Evolutionary conservation across 192 early-diverging fungal species (phyloP).

Genomic region (Coemansia interrupta): DNA sequence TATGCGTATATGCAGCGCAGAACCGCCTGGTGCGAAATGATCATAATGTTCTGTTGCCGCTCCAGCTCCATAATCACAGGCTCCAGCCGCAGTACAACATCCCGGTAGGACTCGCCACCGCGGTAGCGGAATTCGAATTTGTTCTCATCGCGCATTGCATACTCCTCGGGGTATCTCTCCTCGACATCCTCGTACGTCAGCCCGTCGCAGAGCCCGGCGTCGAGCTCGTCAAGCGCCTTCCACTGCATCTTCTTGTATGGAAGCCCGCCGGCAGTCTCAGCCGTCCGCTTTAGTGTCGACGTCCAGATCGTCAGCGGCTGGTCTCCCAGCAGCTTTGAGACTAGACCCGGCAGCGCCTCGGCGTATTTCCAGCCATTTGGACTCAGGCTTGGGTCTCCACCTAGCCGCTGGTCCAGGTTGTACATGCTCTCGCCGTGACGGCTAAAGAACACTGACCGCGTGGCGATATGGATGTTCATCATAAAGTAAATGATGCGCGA

Average conservation of each 20-base stretch:
- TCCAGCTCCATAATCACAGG: slow-evolving; percentile 99
- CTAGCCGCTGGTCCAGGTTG: slow-evolving; percentile 89
- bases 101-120: slow-evolving; percentile 88
- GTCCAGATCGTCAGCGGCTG: slow-evolving; percentile 90
- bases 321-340: slow-evolving; percentile 71
- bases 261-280: slow-evolving; percentile 78
- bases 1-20: slow-evolving; percentile 97
- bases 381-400: slow-evolving; percentile 89
- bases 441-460: slow-evolving; percentile 89
- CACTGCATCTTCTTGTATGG: slow-evolving; percentile 88
- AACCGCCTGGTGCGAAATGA: slow-evolving; percentile 97
- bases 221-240: slow-evolving; percentile 97
- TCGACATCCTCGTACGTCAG: slow-evolving; percentile 99
- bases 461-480: slow-evolving; percentile 98
- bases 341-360: slow-evolving; percentile 73
- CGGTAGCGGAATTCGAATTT: slow-evolving; percentile 90
- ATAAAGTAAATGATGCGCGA: slow-evolving; percentile 96
- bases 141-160: slow-evolving; percentile 90
- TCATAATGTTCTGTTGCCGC: slow-evolving; percentile 92
- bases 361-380: slow-evolving; percentile 87
- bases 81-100: slow-evolving; percentile 93
- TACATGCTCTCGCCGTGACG: slow-evolving; percentile 92
- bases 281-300: slow-evolving; percentile 89
- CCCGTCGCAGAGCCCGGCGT: slow-evolving; percentile 96
- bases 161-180: slow-evolving; percentile 88